A percentile compares a stretch with the other conserved stretches of the same genome.
Evolutionary conservation across 2,329 filamentous ascomycete genomes (phyloP).

Genomic region (Hysterium pulicare): DNA sequence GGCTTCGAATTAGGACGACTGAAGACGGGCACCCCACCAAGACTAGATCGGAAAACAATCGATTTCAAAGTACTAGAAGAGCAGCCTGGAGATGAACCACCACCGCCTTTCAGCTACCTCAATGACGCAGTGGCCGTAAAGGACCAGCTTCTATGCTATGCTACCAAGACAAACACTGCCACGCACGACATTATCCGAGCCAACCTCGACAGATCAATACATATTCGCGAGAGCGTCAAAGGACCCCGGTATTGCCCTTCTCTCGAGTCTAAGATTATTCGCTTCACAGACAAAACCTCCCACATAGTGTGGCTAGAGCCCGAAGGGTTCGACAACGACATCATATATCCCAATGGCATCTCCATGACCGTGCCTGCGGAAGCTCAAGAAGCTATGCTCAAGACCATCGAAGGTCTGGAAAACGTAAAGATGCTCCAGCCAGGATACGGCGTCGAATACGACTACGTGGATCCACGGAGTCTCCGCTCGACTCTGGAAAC

Average conservation of each 20-base stretch:
- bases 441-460: slow-evolving; percentile 96
- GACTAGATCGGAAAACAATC: slow-evolving; percentile 78
- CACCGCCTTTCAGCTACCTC: slow-evolving; percentile 86
- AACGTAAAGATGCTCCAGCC: slow-evolving; percentile 88
- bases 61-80: slow-evolving; percentile 68
- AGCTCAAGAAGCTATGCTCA: slow-evolving; percentile 80
- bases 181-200: slow-evolving; percentile 80
- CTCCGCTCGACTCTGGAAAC: slow-evolving; percentile 89
- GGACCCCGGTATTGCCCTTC: slow-evolving; percentile 95
- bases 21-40: slow-evolving; percentile 93
- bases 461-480: slow-evolving; percentile 92
- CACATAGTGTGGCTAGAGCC: slow-evolving; percentile 98
- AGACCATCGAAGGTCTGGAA: slow-evolving; percentile 83
- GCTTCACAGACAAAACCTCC: slow-evolving; percentile 73
- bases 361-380: slow-evolving; percentile 94
- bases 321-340: slow-evolving; percentile 84
- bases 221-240: slow-evolving; percentile 92
- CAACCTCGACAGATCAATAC: slow-evolving; percentile 93
- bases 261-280: slow-evolving; percentile 87
- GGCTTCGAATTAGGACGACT: slow-evolving; percentile 86
- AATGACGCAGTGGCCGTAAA: slow-evolving; percentile 74
- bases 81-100: slow-evolving; percentile 80
- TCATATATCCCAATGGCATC: slow-evolving; percentile 94
- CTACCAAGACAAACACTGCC: slow-evolving; percentile 79
- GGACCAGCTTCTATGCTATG: slow-evolving; percentile 80